Evolutionary conservation across 352 stramenopile species (phyloP), one percentile per base, ranked within the genome.

Genomic region (Phytopythium boreale): DNA sequence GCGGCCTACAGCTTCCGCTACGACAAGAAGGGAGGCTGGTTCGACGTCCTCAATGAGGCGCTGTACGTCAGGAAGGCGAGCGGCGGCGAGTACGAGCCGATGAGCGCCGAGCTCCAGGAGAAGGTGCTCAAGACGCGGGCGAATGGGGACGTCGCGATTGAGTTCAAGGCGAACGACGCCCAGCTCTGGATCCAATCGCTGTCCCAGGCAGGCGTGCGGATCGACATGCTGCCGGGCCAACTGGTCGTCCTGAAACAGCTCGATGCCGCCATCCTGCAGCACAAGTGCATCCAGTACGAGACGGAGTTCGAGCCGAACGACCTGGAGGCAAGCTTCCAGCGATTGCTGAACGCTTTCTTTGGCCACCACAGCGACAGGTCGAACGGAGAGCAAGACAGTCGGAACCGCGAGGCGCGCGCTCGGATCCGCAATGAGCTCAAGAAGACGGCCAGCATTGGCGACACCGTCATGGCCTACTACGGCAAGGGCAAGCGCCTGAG

Each of bases 301-400:
- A 82, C 80, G 9, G 76, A 83, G 26, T 92, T 85, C 51, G 72
- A 86, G 52, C 71, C 77, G 12, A 71, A 71, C 12, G 80, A 92
- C 44, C 74, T 90, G n/a, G 80, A 92, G 62, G 80, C 79, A 11
- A 90, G 79, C 39, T 92, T 90, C 41, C 80, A 90, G 47, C 70
- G 82, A 3, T 62, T 92, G 43, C 69, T 92, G 1, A 92, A 92
- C 57, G 72, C 70, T 1, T 77, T 89, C 36, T 92, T 88, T 41
- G 37, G 46, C 2, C 83, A 92, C 39, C 67, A 85, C 39, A 67
- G 70, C 11, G 63, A 72, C 4, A 63, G 64, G 0, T 80, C 77
- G 3, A 61, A 77, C 20, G 44, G 74, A 31, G 71, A 86, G 4
- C 66, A 85, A 29, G 80, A 87, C 20, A 68, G 78, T 12, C 73